Conservation (phyloP, 2,329 filamentous ascomycete species). For the Colletotrichum zoysiae region DNA sequence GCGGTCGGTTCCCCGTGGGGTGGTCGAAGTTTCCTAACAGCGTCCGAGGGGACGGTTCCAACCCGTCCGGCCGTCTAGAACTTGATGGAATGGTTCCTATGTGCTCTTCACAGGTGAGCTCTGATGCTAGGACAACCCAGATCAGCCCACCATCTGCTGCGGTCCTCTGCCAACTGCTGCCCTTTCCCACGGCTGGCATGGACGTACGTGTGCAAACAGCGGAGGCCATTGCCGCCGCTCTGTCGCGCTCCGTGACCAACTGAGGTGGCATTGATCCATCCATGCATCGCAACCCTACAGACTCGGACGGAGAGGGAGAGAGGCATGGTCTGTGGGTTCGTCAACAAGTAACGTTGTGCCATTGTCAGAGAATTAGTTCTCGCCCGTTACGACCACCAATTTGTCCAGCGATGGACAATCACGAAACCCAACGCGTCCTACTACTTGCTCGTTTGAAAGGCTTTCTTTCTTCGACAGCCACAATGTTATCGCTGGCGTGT, state of each 20-base stretch:
- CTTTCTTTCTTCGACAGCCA: neutral
- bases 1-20: too few species aligned
- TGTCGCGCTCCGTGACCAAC: neutral
- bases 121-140: neutral
- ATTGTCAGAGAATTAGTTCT: neutral
- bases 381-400: too few species aligned
- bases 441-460: neutral
- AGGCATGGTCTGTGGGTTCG: neutral
- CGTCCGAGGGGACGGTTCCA: conserved; percentile 1
- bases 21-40: neutral
- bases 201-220: neutral
- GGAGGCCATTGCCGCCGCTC: neutral
- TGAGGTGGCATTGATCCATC: neutral
- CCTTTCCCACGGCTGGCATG: neutral
- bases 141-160: neutral
- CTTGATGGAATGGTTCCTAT: neutral
- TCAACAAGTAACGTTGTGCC: neutral
- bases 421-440: too few species aligned
- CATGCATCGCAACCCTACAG: conserved; percentile 2
- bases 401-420: neutral
- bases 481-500: too few species aligned
- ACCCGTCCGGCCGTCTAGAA: neutral
- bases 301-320: neutral
- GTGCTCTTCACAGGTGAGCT: neutral
- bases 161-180: neutral